Conservation (phyloP, 2,329 filamentous ascomycete genomes). For the Aspergillus sp. region DNA sequence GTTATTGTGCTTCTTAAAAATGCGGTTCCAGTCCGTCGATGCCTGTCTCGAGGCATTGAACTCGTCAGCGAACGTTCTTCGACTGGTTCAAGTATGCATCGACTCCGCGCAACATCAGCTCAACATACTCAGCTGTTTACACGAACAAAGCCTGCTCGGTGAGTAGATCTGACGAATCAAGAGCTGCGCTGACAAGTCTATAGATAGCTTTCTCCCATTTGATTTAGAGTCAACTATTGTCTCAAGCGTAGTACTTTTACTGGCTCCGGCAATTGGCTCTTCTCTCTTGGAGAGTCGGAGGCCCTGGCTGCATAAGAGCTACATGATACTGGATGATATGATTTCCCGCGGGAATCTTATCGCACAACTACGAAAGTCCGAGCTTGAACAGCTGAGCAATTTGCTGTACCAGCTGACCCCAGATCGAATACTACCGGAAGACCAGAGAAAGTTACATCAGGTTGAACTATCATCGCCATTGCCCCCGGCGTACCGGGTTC, state of each 20-base stretch:
- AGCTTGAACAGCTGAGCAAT: slow-evolving; percentile 44
- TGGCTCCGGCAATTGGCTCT: slow-evolving; percentile 40
- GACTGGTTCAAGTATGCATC: slow-evolving; percentile 43
- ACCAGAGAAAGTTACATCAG: not conserved
- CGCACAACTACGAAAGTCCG: slow-evolving; percentile 45
- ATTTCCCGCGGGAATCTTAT: slow-evolving; percentile 47
- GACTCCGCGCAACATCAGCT: slow-evolving; percentile 47
- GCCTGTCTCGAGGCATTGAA: slow-evolving; percentile 30
- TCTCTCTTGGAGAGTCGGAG: slow-evolving; percentile 35
- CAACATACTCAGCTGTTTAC: slow-evolving; percentile 44
- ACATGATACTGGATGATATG: slow-evolving; percentile 50
- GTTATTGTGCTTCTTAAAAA: slow-evolving; percentile 46
- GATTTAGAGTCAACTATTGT: slow-evolving; percentile 49
- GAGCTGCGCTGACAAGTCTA: not conserved
- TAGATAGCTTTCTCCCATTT: slow-evolving; percentile 52
- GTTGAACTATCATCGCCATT: not conserved
- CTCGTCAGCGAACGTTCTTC: slow-evolving; percentile 38
- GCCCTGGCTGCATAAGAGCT: slow-evolving; percentile 44
- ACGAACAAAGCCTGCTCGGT: slow-evolving; percentile 51
- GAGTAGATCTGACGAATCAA: slow-evolving; percentile 7
- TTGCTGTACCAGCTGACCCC: slow-evolving; percentile 30
- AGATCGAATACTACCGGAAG: slow-evolving; percentile 1
- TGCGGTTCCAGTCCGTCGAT: slow-evolving; percentile 29
- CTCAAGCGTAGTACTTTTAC: slow-evolving; percentile 44
- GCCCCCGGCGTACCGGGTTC: slow-evolving; percentile 5